These are phyloP conservation scores for Furcasterigmium sp. DNA, from an alignment of 2,329 filamentous ascomycete genomes.

Conservation along the genomic window DNA sequence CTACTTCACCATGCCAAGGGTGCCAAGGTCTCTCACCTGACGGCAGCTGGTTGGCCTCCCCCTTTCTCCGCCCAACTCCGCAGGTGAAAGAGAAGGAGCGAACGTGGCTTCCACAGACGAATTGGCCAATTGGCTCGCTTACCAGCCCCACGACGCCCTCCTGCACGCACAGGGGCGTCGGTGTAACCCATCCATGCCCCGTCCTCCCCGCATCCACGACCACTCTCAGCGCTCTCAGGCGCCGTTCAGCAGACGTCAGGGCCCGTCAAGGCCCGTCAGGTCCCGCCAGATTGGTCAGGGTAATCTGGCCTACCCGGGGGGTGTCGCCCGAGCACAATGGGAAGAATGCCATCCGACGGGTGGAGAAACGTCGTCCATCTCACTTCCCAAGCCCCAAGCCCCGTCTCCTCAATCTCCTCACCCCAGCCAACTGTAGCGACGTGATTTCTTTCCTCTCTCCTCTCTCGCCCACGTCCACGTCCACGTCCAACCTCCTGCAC, in stretches of 20 bases:
- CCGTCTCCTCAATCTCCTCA: constrained; percentile 4
- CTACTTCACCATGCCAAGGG: too few relatives aligned
- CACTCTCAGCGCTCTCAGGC: background rate
- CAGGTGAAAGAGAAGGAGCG: too few relatives aligned
- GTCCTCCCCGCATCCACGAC: background rate
- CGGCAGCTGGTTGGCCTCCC: too few relatives aligned
- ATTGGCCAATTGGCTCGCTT: constrained; percentile 7
- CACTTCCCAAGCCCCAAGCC: background rate
- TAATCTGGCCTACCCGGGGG: background rate
- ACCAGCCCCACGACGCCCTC: background rate
- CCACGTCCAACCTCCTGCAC: background rate
- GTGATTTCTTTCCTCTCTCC: background rate
- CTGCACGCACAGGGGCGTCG: background rate
- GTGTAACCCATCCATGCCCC: background rate
- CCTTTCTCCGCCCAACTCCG: too few relatives aligned
- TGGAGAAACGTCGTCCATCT: constrained; percentile 1
- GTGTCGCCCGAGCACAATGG: background rate
- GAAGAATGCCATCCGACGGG: constrained; percentile 1
- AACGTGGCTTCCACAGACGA: background rate
- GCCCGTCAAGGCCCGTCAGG: background rate
- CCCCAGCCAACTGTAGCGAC: background rate
- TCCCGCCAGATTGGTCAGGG: constrained; percentile 1
- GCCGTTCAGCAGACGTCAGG: background rate
- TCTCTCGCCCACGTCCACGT: background rate
- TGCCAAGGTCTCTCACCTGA: too few relatives aligned